Evolutionary conservation across 1,284 basidiomycete genomes (phyloP).

Genomic region (Tetrapyrgos nigripes): DNA sequence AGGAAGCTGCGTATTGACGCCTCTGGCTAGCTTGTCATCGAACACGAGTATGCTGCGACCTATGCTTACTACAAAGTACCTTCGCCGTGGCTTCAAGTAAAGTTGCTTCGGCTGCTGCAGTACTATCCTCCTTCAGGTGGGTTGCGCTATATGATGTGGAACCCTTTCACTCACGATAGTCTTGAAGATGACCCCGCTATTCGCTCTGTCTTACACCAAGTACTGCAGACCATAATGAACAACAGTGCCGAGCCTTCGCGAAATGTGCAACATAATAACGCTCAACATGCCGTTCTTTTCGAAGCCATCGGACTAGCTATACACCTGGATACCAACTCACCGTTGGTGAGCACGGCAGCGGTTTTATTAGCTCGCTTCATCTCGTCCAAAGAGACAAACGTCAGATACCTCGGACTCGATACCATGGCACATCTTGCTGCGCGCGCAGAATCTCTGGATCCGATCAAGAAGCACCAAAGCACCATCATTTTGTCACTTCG

Average conservation of each 20-base stretch:
- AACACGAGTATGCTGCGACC: slow-evolving; percentile 86
- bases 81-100: slow-evolving; percentile 97
- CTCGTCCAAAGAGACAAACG: slow-evolving; percentile 97
- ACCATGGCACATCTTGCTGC: slow-evolving; percentile 99
- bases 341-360: slow-evolving; percentile 90
- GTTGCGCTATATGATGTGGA: slow-evolving; percentile 22
- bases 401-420: slow-evolving; percentile 96
- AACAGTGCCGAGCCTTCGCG: slow-evolving; percentile 92
- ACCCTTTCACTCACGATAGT: slow-evolving; percentile 11
- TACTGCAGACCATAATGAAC: slow-evolving; percentile 91
- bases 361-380: slow-evolving; percentile 95
- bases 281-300: slow-evolving; percentile 97
- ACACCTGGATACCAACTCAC: slow-evolving; percentile 92
- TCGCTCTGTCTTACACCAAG: slow-evolving; percentile 79
- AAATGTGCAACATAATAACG: slow-evolving; percentile 99
- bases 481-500: slow-evolving; percentile 95
- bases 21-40: slow-evolving; percentile 78
- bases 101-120: slow-evolving; percentile 91
- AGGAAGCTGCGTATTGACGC: slow-evolving; percentile 23
- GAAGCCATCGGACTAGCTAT: slow-evolving; percentile 98
- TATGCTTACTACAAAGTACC: slow-evolving; percentile 99
- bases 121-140: slow-evolving; percentile 94
- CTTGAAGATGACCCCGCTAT: slow-evolving; percentile 84
- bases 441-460: slow-evolving; percentile 86
- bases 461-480: slow-evolving; percentile 95